Conservation (phyloP, 805 yeast species). For the Starmerella khaoyaiensis region DNA sequence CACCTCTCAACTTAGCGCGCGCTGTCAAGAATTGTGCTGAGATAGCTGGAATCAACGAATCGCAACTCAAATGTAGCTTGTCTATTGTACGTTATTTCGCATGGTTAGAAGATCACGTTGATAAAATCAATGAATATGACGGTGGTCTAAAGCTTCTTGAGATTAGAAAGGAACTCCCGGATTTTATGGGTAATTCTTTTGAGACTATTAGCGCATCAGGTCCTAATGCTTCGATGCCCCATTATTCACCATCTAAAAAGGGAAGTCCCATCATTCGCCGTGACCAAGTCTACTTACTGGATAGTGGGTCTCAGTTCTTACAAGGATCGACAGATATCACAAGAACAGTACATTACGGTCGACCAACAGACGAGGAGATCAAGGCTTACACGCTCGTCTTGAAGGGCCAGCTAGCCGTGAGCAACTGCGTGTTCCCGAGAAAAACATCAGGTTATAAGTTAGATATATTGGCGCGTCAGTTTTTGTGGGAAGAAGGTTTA, state of each 20-base stretch:
- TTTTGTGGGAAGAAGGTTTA: constrained; percentile 67
- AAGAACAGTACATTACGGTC: constrained; percentile 61
- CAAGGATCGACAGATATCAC: constrained; percentile 98
- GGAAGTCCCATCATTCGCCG: constrained; percentile 51
- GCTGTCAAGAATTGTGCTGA: constrained; percentile 66
- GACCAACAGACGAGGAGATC: constrained; percentile 45
- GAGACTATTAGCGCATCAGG: constrained; percentile 67
- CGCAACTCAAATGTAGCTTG: constrained; percentile 76
- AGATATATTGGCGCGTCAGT: constrained; percentile 74
- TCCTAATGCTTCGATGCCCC: constrained; percentile 64
- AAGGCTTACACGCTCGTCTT: constrained; percentile 71
- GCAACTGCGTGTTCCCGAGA: constrained; percentile 65
- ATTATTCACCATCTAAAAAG: constrained; percentile 50
- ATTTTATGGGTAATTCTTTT: constrained; percentile 49
- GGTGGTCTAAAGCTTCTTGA: constrained; percentile 43
- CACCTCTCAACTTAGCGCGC: constrained; percentile 56
- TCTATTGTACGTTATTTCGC: constrained; percentile 64
- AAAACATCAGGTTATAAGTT: constrained; percentile 63
- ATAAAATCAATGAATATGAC: constrained; percentile 40
- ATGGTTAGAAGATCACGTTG: constrained; percentile 62
- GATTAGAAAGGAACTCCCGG: constrained; percentile 29
- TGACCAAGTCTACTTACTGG: constrained; percentile 58
- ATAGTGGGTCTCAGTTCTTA: constrained; percentile 82
- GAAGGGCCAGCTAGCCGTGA: constrained; percentile 82
- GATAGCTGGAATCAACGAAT: constrained; percentile 51